Base-by-base conservation (phyloP, 169 alveolate species). In the Plasmodium berghei region DNA sequence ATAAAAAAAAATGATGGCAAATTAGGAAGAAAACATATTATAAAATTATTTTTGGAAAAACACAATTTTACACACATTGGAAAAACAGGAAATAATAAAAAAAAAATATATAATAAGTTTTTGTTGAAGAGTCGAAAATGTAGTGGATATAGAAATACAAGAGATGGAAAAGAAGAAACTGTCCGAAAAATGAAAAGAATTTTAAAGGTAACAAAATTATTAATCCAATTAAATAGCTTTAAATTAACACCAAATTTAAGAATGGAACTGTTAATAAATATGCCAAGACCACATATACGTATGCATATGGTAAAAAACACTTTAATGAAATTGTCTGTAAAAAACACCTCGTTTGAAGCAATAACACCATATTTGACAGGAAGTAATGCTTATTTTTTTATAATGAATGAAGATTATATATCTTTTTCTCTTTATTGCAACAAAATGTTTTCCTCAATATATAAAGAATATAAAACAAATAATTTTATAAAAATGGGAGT, bases 271-370 rank as follows among this genome's bases (percentile, higher is more conserved):
- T 48, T 83, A n/a, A 83, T 83, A 55, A 66, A 83, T 56, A 34
- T 83, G 61, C 90, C 90, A 22, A 83, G 90, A 83, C 90, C 90
- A 45, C 90, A 83, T 83, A 83, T 83, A 66, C 90, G 90, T 67
- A 72, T 83, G 59, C 90, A 83, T 83, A 83, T 83, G 90, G 90
- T 83, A 20, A 83, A 83, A 59, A 83, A 83, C 18, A 83, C 90
- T 0, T 67, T 83, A 28, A 83, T 83, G 90, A 66, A 83, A 48
- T 24, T 83, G 20, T 45, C 90, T 9, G 90, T 83, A 14, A 61
- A 66, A 26, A 83, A 83, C 12, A 83, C 90, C 3, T 85, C 85
- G 10, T 83, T 83, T 83, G 90, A 83, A 83, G 90, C 90, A 28
- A 67, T 83, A 16, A 71, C 70, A 9, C 90, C 90, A 28, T 9